Conservation (phyloP, 257 asterid genomes). For the Rehmannia glutinosa region DNA sequence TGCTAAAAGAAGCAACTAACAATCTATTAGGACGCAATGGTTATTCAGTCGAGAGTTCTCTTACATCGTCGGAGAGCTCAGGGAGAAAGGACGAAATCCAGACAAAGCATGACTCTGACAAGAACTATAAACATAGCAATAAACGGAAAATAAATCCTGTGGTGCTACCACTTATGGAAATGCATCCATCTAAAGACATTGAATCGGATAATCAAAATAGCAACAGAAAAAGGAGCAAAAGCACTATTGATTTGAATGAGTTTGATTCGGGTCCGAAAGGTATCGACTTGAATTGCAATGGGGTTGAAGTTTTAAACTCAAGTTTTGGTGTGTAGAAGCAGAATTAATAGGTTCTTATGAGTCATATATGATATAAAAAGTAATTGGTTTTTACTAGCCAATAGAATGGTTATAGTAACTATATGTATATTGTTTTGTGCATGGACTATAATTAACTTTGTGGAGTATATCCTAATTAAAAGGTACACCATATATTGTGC, state of each 20-base stretch:
- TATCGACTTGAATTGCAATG: conserved; percentile 51
- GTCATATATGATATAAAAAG: conserved; percentile 14
- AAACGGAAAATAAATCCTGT: conserved; percentile 26
- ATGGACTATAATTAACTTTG: conserved; percentile 22
- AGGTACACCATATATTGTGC: conserved; percentile 6
- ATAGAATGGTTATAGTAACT: conserved; percentile 18
- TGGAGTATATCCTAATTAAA: conserved; percentile 19
- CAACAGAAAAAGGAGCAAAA: conserved; percentile 33
- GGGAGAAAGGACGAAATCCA: conserved; percentile 35
- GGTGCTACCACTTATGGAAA: conserved; percentile 49
- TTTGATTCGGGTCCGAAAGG: neutral
- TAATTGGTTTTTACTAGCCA: conserved; percentile 13
- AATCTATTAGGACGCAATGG: conserved; percentile 27
- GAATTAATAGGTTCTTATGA: conserved; percentile 8
- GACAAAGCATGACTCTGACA: conserved; percentile 7
- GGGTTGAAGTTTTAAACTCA: too few species aligned
- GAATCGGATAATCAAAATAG: conserved; percentile 14
- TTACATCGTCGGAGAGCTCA: conserved; percentile 72
- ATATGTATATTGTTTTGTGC: conserved; percentile 32
- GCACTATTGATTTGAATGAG: neutral
- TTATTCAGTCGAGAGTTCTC: conserved; percentile 63
- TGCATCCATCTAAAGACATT: conserved; percentile 28
- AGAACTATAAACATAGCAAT: neutral
- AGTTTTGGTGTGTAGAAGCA: conserved; percentile 20
- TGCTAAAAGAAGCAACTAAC: conserved; percentile 27